These are phyloP conservation scores for Carpinus viminea DNA, from an alignment of 306 rosid species.

Conservation along the genomic window DNA sequence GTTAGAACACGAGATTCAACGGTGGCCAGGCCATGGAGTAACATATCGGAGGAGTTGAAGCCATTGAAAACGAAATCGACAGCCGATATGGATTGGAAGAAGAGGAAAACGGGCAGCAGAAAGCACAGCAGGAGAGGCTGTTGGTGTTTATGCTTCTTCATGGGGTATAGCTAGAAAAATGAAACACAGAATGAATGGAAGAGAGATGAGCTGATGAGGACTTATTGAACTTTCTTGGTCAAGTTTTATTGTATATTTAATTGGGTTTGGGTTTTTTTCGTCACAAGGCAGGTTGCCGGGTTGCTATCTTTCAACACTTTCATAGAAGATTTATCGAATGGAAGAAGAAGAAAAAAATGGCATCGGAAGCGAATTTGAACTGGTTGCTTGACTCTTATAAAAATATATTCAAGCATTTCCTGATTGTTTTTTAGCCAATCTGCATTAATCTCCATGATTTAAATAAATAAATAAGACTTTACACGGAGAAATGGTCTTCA, in stretches of 20 bases:
- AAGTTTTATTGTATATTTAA: background rate
- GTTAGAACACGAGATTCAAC: conserved; percentile 53
- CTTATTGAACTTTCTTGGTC: background rate
- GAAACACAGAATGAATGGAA: background rate
- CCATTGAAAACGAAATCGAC: conserved; percentile 70
- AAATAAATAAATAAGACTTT: no score
- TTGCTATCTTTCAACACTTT: background rate
- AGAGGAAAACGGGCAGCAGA: conserved; percentile 20
- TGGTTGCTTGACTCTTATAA: no score
- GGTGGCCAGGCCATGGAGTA: conserved; percentile 65
- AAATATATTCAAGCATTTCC: no score
- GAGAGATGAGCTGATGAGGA: background rate
- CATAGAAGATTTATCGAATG: background rate
- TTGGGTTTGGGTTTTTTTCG: background rate
- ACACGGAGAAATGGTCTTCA: no score
- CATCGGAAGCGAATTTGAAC: no score
- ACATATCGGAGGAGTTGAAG: conserved; percentile 58
- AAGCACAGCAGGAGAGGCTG: conserved; percentile 24
- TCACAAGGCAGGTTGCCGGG: background rate
- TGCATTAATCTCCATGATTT: no score
- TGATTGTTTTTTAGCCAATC: no score
- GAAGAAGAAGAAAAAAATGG: no score
- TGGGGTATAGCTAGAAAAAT: background rate
- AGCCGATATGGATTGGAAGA: conserved; percentile 33
- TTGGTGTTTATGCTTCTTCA: conserved; percentile 28